These are phyloP conservation scores for Lentinula raphanica DNA, from an alignment of 768 basidiomycete genomes.

Conservation along the genomic window DNA sequence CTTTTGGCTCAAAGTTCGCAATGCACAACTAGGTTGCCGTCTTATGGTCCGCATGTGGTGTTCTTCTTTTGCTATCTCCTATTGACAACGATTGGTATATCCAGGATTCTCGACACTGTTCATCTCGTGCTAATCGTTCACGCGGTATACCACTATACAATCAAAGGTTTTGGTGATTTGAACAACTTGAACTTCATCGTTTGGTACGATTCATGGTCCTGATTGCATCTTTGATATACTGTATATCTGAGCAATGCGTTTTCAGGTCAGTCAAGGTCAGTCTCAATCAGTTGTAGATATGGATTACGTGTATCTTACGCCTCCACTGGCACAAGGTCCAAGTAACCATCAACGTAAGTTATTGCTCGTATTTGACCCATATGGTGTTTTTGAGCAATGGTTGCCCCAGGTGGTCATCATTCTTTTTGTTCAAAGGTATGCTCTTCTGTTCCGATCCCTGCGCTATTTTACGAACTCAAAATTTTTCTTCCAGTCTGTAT, in stretches of 20 bases:
- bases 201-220: conserved; percentile 23
- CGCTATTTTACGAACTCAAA: neutral
- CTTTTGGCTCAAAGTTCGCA: neutral
- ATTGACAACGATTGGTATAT: neutral
- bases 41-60: conserved; percentile 24
- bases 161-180: conserved; percentile 30
- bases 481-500: conserved; percentile 29
- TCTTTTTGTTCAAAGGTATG: conserved; percentile 40
- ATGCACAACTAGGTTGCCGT: conserved; percentile 21
- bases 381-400: neutral
- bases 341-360: conserved; percentile 37
- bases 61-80: neutral
- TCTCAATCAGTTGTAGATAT: conserved; percentile 8
- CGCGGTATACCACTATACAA: conserved; percentile 30
- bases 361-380: no score
- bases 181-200: conserved; percentile 19
- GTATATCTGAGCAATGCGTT: neutral
- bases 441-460: neutral
- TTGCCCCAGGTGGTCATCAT: conserved; percentile 33
- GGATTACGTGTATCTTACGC: neutral
- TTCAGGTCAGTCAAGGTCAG: conserved; percentile 29
- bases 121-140: conserved; percentile 30
- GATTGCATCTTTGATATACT: neutral
- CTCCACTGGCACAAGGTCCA: conserved; percentile 32
- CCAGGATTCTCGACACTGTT: conserved; percentile 29